Base-by-base conservation (phyloP, 805 yeast species). In the Yamadazyma nakazawae region DNA sequence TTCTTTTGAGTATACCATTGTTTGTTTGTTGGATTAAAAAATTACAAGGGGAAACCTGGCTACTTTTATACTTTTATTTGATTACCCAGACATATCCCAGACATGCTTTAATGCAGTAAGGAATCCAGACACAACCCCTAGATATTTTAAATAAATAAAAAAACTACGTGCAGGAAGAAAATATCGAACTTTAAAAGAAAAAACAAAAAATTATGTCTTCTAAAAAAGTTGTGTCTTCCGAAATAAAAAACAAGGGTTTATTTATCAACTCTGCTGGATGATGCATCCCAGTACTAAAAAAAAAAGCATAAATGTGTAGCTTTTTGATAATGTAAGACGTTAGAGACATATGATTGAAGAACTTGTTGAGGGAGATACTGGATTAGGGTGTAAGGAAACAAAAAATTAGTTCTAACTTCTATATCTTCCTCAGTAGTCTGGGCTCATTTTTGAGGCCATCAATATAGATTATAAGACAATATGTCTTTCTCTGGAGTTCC, bases 1-100 rank as follows among this genome's bases (percentile, higher is more conserved):
- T 36, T 75, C 78, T 5, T 75, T 59, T 1, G 70, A 59, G 58
- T 77, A 76, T 37, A 63, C 40, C 32, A 28, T 28, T 5, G n/a
- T 28, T 28, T 5, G 7, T 21, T 21, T 5, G 32, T 5, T 28
- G 11, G 32, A 10, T 28, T 28, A 13, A 5, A 28, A 28, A 5
- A 12, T 28, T 5, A 5, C 9, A 11, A 13, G n/a, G 32, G n/a
- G 32, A 9, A 9, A 12, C 9, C 5, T 28, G 17, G n/a, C 30
- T 18, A 24, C 16, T 37, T 24, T 38, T 38, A 38, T 21, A 38
- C 14, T 21, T n/a, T 38, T n/a, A 28, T 14, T 26, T 25, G 9
- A 16, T 26, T 34, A 7, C 32, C 41, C 41, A 37, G 41, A 38
- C 41, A 38, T 26, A 34, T 16, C 32, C 41, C 41, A 37, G 41